Conservation (phyloP, 805 yeast genomes). For the Teunomyces cretensis region DNA sequence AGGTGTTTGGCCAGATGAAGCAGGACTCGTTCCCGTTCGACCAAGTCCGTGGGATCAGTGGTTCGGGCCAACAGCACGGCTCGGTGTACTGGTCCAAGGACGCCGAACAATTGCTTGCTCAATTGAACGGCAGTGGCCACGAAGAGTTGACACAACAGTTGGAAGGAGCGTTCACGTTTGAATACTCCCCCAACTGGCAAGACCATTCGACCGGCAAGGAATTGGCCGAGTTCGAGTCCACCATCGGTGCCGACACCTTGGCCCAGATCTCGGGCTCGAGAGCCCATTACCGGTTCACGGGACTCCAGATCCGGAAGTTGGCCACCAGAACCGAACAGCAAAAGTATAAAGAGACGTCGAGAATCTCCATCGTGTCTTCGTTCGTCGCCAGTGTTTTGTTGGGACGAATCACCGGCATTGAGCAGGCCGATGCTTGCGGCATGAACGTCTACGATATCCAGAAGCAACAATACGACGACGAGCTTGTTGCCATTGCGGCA, state of each 20-base stretch:
- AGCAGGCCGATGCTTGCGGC: slow-evolving; percentile 89
- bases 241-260: slow-evolving; percentile 58
- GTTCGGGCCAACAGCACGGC: slow-evolving; percentile 93
- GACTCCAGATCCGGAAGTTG: slow-evolving; percentile 83
- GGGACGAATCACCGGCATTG: slow-evolving; percentile 64
- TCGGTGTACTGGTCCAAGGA: slow-evolving; percentile 73
- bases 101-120: slow-evolving; percentile 42
- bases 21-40: slow-evolving; percentile 54
- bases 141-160: slow-evolving; percentile 39
- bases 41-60: slow-evolving; percentile 65
- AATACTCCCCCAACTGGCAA: slow-evolving; percentile 89
- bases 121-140: slow-evolving; percentile 24
- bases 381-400: slow-evolving; percentile 71
- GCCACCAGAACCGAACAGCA: slow-evolving; percentile 52
- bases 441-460: slow-evolving; percentile 81
- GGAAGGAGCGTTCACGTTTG: slow-evolving; percentile 54
- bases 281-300: slow-evolving; percentile 89
- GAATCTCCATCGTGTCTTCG: slow-evolving; percentile 75
- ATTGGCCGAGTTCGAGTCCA: slow-evolving; percentile 57
- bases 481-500: slow-evolving; percentile 54
- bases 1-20: slow-evolving; percentile 53
- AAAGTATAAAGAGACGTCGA: slow-evolving; percentile 52
- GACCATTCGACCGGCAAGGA: slow-evolving; percentile 84
- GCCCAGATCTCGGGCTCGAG: slow-evolving; percentile 78
- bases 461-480: slow-evolving; percentile 54